Evolutionary conservation across 495 filamentous ascomycete species (phyloP).

Genomic region (Margaritispora aquatica): DNA sequence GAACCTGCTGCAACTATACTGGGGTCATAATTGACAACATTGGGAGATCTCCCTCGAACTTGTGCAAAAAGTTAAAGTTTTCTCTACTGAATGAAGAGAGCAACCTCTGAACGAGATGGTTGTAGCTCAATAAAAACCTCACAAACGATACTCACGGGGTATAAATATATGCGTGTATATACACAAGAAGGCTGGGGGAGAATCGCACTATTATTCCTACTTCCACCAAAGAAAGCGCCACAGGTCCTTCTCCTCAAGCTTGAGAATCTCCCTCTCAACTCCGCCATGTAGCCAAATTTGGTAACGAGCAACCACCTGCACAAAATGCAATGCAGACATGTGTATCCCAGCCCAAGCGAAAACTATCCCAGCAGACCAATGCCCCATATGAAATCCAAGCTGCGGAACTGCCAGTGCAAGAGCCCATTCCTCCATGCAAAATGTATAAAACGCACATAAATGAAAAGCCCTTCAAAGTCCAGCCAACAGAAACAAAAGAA

Average conservation of each 20-base stretch:
- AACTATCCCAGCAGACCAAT: conserved; percentile 11
- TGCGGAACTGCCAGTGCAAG: conserved; percentile 8
- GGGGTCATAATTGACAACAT: no score
- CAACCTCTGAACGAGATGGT: no score
- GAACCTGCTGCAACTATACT: no score
- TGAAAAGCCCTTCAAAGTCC: conserved; percentile 5
- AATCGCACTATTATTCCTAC: conserved; percentile 14
- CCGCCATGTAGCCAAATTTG: neutral
- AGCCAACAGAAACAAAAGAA: neutral
- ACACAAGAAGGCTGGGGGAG: neutral
- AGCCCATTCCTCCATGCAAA: conserved; percentile 11
- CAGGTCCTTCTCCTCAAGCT: neutral
- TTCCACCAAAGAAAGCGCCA: conserved; percentile 1
- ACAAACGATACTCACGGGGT: neutral
- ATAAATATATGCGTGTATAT: neutral
- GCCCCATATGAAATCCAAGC: neutral
- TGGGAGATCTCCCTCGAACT: no score
- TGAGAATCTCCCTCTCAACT: neutral
- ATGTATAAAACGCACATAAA: conserved; percentile 11
- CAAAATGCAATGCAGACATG: conserved; percentile 20
- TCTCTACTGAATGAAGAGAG: no score
- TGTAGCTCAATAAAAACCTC: no score
- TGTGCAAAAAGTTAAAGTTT: no score
- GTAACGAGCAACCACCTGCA: conserved; percentile 10
- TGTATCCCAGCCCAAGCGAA: conserved; percentile 13